These are phyloP conservation scores for Xylaria sp. DNA, from an alignment of 2,329 filamentous ascomycete species.

Conservation along the genomic window DNA sequence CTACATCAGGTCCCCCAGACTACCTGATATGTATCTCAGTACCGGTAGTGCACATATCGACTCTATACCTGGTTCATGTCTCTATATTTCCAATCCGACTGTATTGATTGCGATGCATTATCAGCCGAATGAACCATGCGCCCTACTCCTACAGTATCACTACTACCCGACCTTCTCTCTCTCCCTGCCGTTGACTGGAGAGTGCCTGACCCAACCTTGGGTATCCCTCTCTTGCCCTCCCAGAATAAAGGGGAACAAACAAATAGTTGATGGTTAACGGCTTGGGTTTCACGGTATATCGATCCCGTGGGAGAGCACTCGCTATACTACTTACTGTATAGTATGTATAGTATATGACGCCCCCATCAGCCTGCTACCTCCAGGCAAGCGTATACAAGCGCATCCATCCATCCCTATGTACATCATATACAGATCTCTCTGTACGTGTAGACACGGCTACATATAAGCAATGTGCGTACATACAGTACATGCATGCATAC, in stretches of 20 bases:
- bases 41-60: neutral
- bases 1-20: neutral
- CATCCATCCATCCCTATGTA: neutral
- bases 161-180: conserved; percentile 30
- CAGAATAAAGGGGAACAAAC: neutral
- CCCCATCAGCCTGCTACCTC: neutral
- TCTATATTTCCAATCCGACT: conserved; percentile 17
- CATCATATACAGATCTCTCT: neutral
- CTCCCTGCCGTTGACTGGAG: conserved; percentile 26
- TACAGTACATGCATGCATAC: conserved; percentile 19
- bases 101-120: conserved; percentile 24
- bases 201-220: conserved; percentile 16
- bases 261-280: neutral
- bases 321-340: neutral
- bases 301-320: too few species aligned
- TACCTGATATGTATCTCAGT: neutral
- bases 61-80: conserved; percentile 12
- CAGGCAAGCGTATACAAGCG: neutral
- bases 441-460: conserved; percentile 1
- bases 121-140: conserved; percentile 33
- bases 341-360: neutral
- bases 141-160: conserved; percentile 20
- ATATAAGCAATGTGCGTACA: conserved; percentile 15
- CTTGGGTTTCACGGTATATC: neutral
- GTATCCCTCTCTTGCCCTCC: conserved; percentile 2